phyloP scores from a whole-genome alignment of 331 rosid genomes.

The Ulmus americana region DNA sequence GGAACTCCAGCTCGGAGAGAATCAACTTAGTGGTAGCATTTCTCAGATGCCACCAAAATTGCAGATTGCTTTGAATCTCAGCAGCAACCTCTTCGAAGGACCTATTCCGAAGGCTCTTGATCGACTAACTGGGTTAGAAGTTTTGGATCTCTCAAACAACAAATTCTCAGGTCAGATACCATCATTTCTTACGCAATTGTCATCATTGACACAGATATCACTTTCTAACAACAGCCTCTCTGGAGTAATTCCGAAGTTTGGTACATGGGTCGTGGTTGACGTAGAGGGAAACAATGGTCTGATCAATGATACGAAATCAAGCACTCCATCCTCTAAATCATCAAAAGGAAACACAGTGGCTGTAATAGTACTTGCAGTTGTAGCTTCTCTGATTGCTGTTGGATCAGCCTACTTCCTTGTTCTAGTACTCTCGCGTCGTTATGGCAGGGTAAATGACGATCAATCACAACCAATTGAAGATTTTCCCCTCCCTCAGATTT shows the following conservation, averaged over 20 bases:
- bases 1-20: constrained; percentile 70
- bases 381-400: constrained; percentile 40
- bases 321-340: neutral
- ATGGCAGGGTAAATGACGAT: constrained; percentile 39
- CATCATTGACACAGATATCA: constrained; percentile 38
- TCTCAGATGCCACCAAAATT: constrained; percentile 54
- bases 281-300: constrained; percentile 24
- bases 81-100: constrained; percentile 56
- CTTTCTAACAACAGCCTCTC: constrained; percentile 53
- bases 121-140: constrained; percentile 29
- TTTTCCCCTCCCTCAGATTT: constrained; percentile 37
- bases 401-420: constrained; percentile 33
- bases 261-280: neutral
- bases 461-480: constrained; percentile 37
- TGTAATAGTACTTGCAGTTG: constrained; percentile 36
- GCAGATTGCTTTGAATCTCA: constrained; percentile 69
- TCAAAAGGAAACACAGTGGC: constrained; percentile 23
- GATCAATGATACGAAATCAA: neutral
- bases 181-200: constrained; percentile 9
- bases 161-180: constrained; percentile 54
- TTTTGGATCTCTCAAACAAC: constrained; percentile 83
- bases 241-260: constrained; percentile 41
- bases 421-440: constrained; percentile 32
- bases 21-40: constrained; percentile 44
- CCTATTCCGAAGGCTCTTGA: constrained; percentile 36